phyloP scores from a whole-genome alignment of 306 rosid genomes.

The Abrus pulchellus region DNA sequence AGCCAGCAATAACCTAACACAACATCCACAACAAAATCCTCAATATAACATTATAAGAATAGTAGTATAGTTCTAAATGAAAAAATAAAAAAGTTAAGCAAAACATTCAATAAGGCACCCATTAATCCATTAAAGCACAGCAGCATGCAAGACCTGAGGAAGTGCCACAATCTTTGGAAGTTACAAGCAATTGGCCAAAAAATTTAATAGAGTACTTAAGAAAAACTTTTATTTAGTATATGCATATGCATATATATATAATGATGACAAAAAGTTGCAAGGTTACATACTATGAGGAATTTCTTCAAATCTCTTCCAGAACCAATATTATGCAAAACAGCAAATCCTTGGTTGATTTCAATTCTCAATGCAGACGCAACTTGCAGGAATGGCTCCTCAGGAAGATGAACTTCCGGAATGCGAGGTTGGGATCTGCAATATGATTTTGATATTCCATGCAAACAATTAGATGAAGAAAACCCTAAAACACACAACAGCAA shows the following conservation, averaged over 20 bases:
- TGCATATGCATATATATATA: background rate
- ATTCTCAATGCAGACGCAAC: slow-evolving; percentile 55
- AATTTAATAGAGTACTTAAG: background rate
- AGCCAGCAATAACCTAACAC: slow-evolving; percentile 66
- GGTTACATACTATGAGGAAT: slow-evolving; percentile 61
- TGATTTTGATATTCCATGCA: background rate
- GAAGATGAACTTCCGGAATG: slow-evolving; percentile 64
- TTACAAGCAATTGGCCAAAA: background rate
- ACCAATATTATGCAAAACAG: slow-evolving; percentile 56
- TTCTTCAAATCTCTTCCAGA: slow-evolving; percentile 75
- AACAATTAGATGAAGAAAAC: background rate
- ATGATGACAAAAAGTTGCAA: background rate
- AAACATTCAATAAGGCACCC: slow-evolving; percentile 1
- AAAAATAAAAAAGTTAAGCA: background rate
- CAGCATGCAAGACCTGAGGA: background rate
- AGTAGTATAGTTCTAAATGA: background rate
- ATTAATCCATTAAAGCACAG: slow-evolving; percentile 10
- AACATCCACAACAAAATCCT: background rate
- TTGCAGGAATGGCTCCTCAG: slow-evolving; percentile 69
- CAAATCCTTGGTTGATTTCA: slow-evolving; percentile 62
- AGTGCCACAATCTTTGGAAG: slow-evolving; percentile 1
- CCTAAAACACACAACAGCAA: background rate
- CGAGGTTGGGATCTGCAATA: slow-evolving; percentile 61
- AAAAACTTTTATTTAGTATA: background rate
- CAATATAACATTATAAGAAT: background rate